Base-by-base conservation (phyloP, 2,329 filamentous ascomycete genomes). In the Colletotrichum destructivum region DNA sequence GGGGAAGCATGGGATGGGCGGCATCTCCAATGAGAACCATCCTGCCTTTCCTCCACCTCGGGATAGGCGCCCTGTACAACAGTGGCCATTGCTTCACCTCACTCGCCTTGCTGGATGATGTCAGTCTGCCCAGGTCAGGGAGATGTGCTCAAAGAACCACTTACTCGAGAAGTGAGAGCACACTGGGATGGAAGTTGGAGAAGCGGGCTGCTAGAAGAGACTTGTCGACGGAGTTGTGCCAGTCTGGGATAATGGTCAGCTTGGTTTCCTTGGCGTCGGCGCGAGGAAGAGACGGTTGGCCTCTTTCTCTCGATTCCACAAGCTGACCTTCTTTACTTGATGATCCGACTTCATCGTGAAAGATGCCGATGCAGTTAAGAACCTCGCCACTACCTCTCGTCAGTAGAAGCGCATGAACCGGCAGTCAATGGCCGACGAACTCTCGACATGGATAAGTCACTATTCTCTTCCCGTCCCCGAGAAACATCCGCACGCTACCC, bases 1-100 rank as follows among this genome's bases (percentile, higher is more conserved):
- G 80, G 1, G 81, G 81, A 13, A 83, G 77, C 79, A 82, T 83
- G 0, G 81, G 81, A 66, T 83, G 82, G 0, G 82, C 81, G 0
- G 82, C 80, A 54, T 84, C 82, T 7, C 82, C 82, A 16, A 78
- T 77, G 2, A 83, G 75, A 2, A 78, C 74, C 68, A 82, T 70
- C 8, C 75, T 75, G 0, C 76, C 81, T 46, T 78, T 79, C 16
- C 73, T 75, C 81, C 81, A 83, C 0, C 69, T 78, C 1, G 77
- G 64, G 2, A 83, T 73, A 0, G 81, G 82, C 1, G 73, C 70
- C 21, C 81, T 78, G 57, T 80, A 82, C 0, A 83, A 76, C 4
- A 83, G 69, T 1, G 81, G 79, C 79, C 80, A 83, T 31, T 77
- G 76, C 70, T 79, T 81, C 2, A 81, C 76, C 8, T 82, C 78